Base-by-base conservation (phyloP, 2,329 filamentous ascomycete genomes). In the Plenodomus tracheiphilus region DNA sequence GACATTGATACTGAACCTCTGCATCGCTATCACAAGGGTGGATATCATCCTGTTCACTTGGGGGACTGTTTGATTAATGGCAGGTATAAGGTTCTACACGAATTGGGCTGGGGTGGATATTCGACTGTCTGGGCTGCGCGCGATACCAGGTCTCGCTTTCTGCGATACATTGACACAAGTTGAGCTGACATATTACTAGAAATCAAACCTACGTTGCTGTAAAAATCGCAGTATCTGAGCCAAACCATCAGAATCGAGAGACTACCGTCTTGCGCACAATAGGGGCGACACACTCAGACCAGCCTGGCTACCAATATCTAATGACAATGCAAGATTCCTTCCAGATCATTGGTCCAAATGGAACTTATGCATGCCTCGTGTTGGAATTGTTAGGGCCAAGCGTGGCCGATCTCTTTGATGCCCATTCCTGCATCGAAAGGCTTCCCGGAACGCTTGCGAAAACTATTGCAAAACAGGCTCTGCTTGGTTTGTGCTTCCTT, bases 311-410 rank as follows among this genome's bases (percentile, higher is more conserved):
- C 16, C 49, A 49, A 30, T 56, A 77, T 62, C 32, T 76, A 10
- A 67, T 75, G 34, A 62, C 51, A 18, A 37, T 77, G 18, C 48
- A 73, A 19, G 70, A 76, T 51, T 19, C 62, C 16, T 79, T 79
- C 32, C 32, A 70, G 7, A 41, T 74, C 38, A 36, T 56, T 2
- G 75, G 77, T 9, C 75, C 75, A 6, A 80, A 80, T 59, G 75
- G 77, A 10, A 62, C 25, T 2, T 77, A 80, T 52, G 53, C 65
- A n/a, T 80, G 76, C 54, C 57, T 79, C 0, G 71, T 79, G 5
- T 68, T 73, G 39, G 70, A 77, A 36, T 58, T 74, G n/a, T 44
- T 77, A 21, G 74, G 74, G 2, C 68, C 74, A 7, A 77, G 61
- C 56, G 62, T 77, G 16, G 66, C 72, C 10, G 62, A 70, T 39